Evolutionary conservation across 2,329 filamentous ascomycete species (phyloP), one percentile per base, ranked within the genome.

Genomic region (Hortaea sp.): DNA sequence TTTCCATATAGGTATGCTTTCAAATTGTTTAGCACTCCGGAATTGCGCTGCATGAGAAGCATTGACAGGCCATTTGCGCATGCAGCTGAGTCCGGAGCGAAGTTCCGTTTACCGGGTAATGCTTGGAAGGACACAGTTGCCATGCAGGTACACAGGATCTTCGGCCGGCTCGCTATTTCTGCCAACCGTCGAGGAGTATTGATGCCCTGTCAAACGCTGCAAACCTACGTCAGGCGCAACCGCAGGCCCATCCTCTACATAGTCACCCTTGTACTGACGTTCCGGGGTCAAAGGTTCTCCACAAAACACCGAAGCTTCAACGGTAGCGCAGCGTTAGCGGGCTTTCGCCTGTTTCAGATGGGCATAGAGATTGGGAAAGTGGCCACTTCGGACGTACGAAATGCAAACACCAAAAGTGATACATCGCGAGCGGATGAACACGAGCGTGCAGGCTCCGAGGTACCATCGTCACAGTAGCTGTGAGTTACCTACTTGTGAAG

Each of bases 71-170:
- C 27, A n/a, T n/a, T 29, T 11, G 28, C 39, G 32, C 42, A 41
- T 45, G 43, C 43, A 45, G 37, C 37, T 39, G 10, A 7, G 37
- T 20, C 46, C 27, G 38, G 12, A 29, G n/a, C 42, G 39, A 27
- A 29, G 46, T 31, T 29, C 42, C 37, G 9, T 42, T 30, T 4
- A 47, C 46, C 46, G 39, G 46, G 46, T 42, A 20, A 13, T 34
- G 30, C 38, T 41, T 38, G 39, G 38, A 34, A 20, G 30, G 11
- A 28, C 11, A 32, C 29, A 31, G 30, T 12, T 9, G 30, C 9
- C 38, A 48, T 48, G 46, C 46, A 48, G 46, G 46, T 48, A 48
- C 46, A 32, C 46, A 32, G 29, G 38, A 29, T 39, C 40, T 7
- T 12, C n/a, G 27, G 30, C 32, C 29, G 27, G 13, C 20, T 42